Base-by-base conservation (phyloP, 2,329 filamentous ascomycete species). In the Metarhizium brunneum region DNA sequence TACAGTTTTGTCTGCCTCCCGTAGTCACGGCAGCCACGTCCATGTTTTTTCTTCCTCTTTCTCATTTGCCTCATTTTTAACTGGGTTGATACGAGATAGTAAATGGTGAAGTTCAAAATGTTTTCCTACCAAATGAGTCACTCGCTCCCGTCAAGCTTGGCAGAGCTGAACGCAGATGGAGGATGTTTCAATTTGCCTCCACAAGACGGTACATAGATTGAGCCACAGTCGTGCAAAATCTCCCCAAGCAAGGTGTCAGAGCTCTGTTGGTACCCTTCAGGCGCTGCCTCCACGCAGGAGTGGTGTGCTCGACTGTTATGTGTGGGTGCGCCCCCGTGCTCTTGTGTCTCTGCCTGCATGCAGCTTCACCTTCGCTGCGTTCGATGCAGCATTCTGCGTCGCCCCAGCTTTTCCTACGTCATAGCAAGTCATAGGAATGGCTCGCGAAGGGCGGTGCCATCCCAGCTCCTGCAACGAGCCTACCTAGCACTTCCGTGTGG, bases 351-450 rank as follows among this genome's bases (percentile, higher is more conserved):
- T 48, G 45, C n/a, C 20, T 30, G 45, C 45, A 48, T 48, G 25
- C 45, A 48, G 45, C 45, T 40, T 40, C 16, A 45, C n/a, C 18
- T 29, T 48, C 45, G 18, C 18, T 48, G 25, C 45, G 13, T 48
- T 48, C 45, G 45, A 29, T 48, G 45, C 45, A 54, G 52, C 42
- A 47, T 30, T 40, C 32, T 29, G 45, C 20, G 42, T 29, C 35
- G 45, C 18, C 54, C 56, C 50, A 30, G 54, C 53, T 32, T 55
- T 50, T 43, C 36, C 43, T 57, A 57, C 58, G 52, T 59, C 55
- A 57, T 59, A 53, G 55, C 54, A 54, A 59, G 52, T 59, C 55
- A 57, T 59, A 53, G 55, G 56, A 54, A 59, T 56, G 50, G 51
- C 51, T 38, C 16, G 40, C 36, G 40, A 14, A 18, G 5, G 14